Conservation (phyloP, 1,284 basidiomycete species). For the Golubevia sp. region DNA sequence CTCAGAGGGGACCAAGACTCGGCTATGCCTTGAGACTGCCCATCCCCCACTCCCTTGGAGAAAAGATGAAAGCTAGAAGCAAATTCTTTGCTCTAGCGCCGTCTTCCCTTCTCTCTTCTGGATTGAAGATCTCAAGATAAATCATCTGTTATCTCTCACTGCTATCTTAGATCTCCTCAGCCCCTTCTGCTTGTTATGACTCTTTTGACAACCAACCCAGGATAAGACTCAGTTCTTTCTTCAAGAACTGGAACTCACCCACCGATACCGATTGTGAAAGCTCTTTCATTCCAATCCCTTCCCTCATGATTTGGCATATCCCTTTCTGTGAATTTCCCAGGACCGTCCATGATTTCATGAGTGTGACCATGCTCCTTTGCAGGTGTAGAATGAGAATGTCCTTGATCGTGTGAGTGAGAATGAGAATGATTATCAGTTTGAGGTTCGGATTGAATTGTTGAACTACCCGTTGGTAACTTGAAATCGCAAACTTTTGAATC, state of each 20-base stretch:
- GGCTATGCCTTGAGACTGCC: background rate
- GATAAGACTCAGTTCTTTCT: no score
- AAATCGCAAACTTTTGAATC: constrained; percentile 5
- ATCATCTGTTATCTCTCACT: no score
- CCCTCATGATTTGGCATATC: constrained; percentile 85
- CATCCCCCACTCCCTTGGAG: constrained; percentile 1
- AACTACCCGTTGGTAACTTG: background rate
- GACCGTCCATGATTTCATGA: constrained; percentile 28
- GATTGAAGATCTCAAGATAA: no score
- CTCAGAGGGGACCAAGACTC: no score
- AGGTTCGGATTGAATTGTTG: background rate
- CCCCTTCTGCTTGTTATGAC: no score
- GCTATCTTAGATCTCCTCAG: no score
- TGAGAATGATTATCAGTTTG: constrained; percentile 10
- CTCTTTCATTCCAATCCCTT: constrained; percentile 87
- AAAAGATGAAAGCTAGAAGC: background rate
- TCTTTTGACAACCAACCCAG: no score
- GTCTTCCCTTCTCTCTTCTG: no score
- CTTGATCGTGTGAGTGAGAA: constrained; percentile 12
- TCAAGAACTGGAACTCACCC: no score
- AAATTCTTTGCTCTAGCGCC: background rate
- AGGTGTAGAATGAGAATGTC: constrained; percentile 21
- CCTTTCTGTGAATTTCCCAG: constrained; percentile 88
- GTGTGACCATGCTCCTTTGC: constrained; percentile 54
- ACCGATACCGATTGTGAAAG: constrained; percentile 95